Conservation (phyloP, 768 basidiomycete genomes). For the Tricholoma hemisulphureum region DNA sequence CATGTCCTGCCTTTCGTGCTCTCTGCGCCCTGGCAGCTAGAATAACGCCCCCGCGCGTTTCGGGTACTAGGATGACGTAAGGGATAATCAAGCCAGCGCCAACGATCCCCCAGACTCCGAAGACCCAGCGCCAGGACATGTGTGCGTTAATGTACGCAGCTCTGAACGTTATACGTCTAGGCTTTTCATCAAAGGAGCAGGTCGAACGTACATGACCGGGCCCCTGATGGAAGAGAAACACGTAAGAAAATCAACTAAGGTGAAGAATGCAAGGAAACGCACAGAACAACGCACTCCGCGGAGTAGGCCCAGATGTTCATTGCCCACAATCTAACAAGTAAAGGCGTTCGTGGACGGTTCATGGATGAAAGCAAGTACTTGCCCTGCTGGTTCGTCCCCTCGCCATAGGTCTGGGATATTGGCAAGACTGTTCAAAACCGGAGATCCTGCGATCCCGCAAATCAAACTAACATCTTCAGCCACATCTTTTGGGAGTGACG, state of each 20-base stretch:
- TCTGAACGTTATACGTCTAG: not conserved
- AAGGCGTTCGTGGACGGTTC: not conserved
- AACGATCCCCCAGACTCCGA: constrained; percentile 21
- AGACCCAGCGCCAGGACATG: constrained; percentile 24
- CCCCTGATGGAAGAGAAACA: constrained; percentile 5
- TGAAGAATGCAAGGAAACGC: not conserved
- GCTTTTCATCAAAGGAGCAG: not conserved
- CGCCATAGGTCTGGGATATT: constrained; percentile 22
- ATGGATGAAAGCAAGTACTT: not conserved
- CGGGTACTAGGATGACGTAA: constrained; percentile 18
- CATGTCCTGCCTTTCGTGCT: constrained; percentile 11
- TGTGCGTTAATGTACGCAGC: constrained; percentile 17
- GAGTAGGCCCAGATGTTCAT: constrained; percentile 25
- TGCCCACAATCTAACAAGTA: constrained; percentile 16
- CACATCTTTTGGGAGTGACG: not conserved
- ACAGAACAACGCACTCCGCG: constrained; percentile 17
- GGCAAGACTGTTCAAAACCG: constrained; percentile 19
- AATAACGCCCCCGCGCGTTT: constrained; percentile 21
- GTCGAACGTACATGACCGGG: constrained; percentile 12
- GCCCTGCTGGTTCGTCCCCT: constrained; percentile 15
- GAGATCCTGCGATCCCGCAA: constrained; percentile 17
- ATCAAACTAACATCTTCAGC: constrained; percentile 8
- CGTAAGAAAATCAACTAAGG: not conserved
- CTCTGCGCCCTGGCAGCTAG: constrained; percentile 16
- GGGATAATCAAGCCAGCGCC: constrained; percentile 15